phyloP scores from a whole-genome alignment of 2,329 filamentous ascomycete species.

The Zopfia rhizophila region DNA sequence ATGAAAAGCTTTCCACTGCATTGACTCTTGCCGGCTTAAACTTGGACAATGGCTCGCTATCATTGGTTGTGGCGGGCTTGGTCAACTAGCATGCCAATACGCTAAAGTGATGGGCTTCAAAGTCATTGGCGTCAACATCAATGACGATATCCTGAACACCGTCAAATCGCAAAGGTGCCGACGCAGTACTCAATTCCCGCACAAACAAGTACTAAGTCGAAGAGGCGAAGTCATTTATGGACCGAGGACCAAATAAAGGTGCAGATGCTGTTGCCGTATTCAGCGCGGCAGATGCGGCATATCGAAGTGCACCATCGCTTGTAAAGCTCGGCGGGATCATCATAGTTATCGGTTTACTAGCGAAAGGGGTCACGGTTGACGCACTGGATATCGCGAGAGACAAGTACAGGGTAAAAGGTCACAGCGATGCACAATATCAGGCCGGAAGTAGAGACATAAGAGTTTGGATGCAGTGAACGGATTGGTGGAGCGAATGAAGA shows the following conservation, averaged over 20 bases:
- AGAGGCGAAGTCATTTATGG: conserved; percentile 48
- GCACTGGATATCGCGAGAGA: conserved; percentile 47
- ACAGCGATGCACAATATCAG: conserved; percentile 47
- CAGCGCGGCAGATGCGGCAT: conserved; percentile 42
- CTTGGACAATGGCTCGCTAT: conserved; percentile 51
- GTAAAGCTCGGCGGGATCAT: conserved; percentile 48
- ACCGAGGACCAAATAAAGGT: conserved; percentile 39
- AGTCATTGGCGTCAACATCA: conserved; percentile 55
- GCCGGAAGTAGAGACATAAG: conserved; percentile 46
- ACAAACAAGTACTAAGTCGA: conserved; percentile 42
- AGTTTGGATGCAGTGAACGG: conserved; percentile 44
- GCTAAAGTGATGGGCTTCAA: conserved; percentile 56
- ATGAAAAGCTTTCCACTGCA: conserved; percentile 28
- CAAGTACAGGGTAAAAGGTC: conserved; percentile 48
- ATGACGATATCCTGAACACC: conserved; percentile 50
- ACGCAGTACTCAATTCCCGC: conserved; percentile 51
- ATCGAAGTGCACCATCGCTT: conserved; percentile 40
- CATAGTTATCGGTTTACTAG: conserved; percentile 52
- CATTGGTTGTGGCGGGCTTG: conserved; percentile 56
- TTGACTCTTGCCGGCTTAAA: conserved; percentile 35
- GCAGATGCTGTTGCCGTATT: conserved; percentile 50
- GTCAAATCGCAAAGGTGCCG: conserved; percentile 48
- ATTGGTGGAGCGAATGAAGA: conserved; percentile 50
- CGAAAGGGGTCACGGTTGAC: too few species aligned
- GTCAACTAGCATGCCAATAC: conserved; percentile 57